Percentiles rank a stretch among this genome's conserved stretches.
Conservation (phyloP, 176 grass and related monocot genomes). For the Ananas comosus region DNA sequence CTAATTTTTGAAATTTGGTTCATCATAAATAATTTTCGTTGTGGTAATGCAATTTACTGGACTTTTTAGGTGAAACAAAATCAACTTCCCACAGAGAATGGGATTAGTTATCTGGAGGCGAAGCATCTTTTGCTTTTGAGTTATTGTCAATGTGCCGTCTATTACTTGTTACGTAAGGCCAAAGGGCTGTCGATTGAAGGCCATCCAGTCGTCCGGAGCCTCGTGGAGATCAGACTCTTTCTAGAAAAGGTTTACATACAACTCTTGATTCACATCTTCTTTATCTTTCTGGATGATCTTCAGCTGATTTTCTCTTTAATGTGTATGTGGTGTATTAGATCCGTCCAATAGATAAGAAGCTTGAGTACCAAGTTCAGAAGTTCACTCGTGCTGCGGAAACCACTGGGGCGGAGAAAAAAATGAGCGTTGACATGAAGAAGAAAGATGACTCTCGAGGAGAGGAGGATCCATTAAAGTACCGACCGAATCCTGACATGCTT, state of each 20-base stretch:
- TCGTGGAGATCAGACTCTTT: constrained; percentile 76
- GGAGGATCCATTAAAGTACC: constrained; percentile 50
- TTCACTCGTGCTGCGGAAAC: constrained; percentile 51
- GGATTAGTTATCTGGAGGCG: constrained; percentile 71
- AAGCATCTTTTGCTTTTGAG: constrained; percentile 70
- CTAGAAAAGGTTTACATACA: constrained; percentile 62
- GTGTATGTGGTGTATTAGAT: constrained; percentile 29
- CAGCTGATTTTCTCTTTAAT: background rate
- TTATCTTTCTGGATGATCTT: background rate
- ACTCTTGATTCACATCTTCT: background rate
- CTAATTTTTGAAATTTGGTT: constrained; percentile 10
- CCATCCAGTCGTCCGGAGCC: constrained; percentile 55
- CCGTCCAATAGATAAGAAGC: constrained; percentile 86
- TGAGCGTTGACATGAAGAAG: constrained; percentile 23
- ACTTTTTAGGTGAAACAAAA: constrained; percentile 44
- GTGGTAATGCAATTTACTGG: background rate
- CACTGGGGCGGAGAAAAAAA: constrained; percentile 24
- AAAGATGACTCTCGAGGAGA: constrained; percentile 31
- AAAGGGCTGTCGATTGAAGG: constrained; percentile 64
- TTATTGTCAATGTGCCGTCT: constrained; percentile 77
- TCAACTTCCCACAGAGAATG: constrained; percentile 53
- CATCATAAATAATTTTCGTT: background rate
- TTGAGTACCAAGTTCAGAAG: constrained; percentile 86
- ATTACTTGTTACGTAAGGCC: constrained; percentile 76
- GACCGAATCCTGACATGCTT: constrained; percentile 68